phyloP scores from a whole-genome alignment of 495 filamentous ascomycete species.

The Neurospora sp. region DNA sequence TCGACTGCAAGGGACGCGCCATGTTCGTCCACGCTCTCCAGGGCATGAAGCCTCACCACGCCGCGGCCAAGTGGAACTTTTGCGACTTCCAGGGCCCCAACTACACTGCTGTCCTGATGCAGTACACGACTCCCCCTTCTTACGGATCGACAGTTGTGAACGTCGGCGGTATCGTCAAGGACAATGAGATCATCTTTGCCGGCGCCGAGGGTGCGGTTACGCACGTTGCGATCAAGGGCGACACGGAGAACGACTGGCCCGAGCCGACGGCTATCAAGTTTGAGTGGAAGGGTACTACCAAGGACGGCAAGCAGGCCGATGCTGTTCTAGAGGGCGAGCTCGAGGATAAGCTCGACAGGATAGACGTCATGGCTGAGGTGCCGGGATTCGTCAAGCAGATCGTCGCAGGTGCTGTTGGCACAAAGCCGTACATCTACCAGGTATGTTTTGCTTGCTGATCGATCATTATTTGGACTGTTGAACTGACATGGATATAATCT shows the following conservation, averaged over 20 bases:
- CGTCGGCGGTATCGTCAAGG: constrained; percentile 71
- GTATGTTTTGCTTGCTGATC: constrained; percentile 29
- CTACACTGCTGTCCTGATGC: constrained; percentile 86
- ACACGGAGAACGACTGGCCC: constrained; percentile 78
- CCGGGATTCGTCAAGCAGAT: constrained; percentile 92
- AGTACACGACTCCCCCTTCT: constrained; percentile 89
- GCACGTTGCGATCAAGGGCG: constrained; percentile 58
- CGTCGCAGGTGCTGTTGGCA: constrained; percentile 75
- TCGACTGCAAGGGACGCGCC: constrained; percentile 71
- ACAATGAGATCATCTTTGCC: constrained; percentile 69
- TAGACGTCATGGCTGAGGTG: constrained; percentile 95
- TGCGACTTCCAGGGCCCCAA: constrained; percentile 79
- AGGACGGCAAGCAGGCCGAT: constrained; percentile 60
- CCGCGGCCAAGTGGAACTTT: constrained; percentile 91
- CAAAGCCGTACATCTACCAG: constrained; percentile 96
- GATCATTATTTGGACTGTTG: background rate
- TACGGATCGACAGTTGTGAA: constrained; percentile 84
- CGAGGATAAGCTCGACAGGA: constrained; percentile 64
- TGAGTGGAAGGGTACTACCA: constrained; percentile 67
- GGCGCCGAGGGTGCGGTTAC: constrained; percentile 49
- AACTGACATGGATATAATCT: background rate
- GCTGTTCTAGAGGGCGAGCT: constrained; percentile 61
- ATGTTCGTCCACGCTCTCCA: constrained; percentile 78
- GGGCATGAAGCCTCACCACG: constrained; percentile 98
- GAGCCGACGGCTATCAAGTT: constrained; percentile 69